Evolutionary conservation across 148 eudicot species (phyloP).

Genomic region (Chenopodium album): DNA sequence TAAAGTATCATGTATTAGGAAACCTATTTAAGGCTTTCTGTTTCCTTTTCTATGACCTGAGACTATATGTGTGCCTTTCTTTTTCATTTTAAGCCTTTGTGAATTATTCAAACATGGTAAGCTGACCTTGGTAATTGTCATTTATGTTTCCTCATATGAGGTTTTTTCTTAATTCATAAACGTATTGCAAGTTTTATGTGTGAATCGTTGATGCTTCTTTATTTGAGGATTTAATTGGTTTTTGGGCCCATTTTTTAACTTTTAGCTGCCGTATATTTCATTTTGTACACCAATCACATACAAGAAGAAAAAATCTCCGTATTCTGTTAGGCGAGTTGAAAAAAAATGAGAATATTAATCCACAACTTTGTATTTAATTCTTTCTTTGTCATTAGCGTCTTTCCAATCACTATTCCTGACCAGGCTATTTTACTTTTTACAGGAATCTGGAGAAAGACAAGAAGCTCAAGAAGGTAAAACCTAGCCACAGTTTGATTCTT

Average conservation of each 20-base stretch:
- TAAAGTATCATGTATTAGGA: too few species aligned
- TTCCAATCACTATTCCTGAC: not conserved
- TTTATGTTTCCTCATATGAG: too few species aligned
- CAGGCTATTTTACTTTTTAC: constrained; percentile 14
- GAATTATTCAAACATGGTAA: too few species aligned
- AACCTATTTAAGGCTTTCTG: too few species aligned
- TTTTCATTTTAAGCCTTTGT: too few species aligned
- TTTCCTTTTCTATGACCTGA: too few species aligned
- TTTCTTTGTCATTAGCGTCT: not conserved
- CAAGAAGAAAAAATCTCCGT: too few species aligned
- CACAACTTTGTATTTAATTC: not conserved
- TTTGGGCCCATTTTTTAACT: not conserved
- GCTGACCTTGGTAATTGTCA: too few species aligned
- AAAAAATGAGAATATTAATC: not conserved
- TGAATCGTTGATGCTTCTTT: not conserved
- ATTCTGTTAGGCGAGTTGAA: not conserved
- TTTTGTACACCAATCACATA: not conserved
- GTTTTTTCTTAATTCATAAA: too few species aligned
- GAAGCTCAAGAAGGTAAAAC: constrained; percentile 64
- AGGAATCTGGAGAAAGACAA: constrained; percentile 72
- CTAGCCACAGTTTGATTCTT: constrained; percentile 9
- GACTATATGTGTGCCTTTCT: too few species aligned
- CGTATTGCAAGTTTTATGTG: not conserved
- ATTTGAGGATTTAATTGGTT: not conserved
- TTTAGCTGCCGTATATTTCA: not conserved